Percentiles rank a stretch among this genome's conserved stretches.
phyloP scores from a whole-genome alignment of 169 alveolate genomes.

The Plasmodium malariae region DNA sequence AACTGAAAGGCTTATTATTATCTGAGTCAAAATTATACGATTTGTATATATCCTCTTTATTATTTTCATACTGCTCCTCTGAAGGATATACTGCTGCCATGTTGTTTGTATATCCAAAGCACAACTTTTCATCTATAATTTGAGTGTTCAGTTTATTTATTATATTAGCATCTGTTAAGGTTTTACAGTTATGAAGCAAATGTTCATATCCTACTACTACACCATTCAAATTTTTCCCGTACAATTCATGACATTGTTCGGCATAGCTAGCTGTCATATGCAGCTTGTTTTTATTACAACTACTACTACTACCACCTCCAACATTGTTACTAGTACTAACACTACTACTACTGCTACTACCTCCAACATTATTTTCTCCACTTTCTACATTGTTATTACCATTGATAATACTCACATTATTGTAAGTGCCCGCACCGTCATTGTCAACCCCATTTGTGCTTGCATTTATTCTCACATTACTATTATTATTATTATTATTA shows the following conservation, averaged over 20 bases:
- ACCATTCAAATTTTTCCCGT: constrained; percentile 5
- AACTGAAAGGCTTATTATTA: constrained; percentile 13
- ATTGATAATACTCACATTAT: background rate
- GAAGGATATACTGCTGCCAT: background rate
- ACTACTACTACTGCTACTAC: background rate
- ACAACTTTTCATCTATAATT: constrained; percentile 18
- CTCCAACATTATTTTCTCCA: background rate
- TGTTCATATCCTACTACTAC: too few relatives aligned
- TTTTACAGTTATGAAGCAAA: background rate
- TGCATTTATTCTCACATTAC: background rate
- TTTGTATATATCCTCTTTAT: constrained; percentile 45
- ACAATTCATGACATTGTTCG: background rate
- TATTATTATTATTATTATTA: background rate
- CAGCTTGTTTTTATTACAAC: background rate
- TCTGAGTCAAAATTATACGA: constrained; percentile 19
- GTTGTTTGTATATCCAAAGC: constrained; percentile 24
- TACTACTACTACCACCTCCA: background rate
- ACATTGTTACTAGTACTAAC: background rate
- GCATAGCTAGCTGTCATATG: background rate
- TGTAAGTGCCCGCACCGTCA: background rate
- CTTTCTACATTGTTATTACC: background rate
- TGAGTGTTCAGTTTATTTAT: constrained; percentile 25
- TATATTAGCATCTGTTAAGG: background rate
- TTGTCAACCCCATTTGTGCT: background rate
- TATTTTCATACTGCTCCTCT: constrained; percentile 27